Percentiles rank a stretch among this genome's conserved stretches.
Evolutionary conservation across 192 early-diverging fungal genomes (phyloP).

Genomic region (Lobosporangium transversale): DNA sequence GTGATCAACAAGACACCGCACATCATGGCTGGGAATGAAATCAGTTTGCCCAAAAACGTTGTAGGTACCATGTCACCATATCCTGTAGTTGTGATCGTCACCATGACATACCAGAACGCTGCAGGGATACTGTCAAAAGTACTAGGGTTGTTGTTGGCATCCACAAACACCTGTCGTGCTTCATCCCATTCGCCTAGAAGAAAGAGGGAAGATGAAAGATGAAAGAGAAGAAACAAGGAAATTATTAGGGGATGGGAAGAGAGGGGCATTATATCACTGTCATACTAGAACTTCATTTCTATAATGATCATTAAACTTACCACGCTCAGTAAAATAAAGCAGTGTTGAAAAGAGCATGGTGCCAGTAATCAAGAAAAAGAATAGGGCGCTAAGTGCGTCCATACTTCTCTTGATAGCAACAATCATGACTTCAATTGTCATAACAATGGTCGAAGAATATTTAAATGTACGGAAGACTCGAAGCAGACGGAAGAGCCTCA

Average conservation of each 20-base stretch:
- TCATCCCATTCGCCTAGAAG: conserved; percentile 69
- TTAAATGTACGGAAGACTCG: conserved; percentile 85
- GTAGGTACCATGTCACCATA: conserved; percentile 85
- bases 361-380: conserved; percentile 78
- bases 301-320: conserved; percentile 35
- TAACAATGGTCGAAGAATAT: conserved; percentile 81
- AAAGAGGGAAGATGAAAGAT: background rate
- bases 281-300: too few relatives aligned
- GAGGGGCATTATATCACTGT: too few relatives aligned
- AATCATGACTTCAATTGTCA: conserved; percentile 88
- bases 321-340: conserved; percentile 86
- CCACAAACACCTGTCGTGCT: conserved; percentile 70
- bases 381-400: conserved; percentile 77
- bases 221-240: background rate
- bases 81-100: conserved; percentile 85
- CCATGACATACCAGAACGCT: conserved; percentile 80
- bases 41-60: conserved; percentile 80
- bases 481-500: conserved; percentile 78
- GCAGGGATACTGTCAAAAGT: conserved; percentile 83
- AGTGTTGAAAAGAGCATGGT: conserved; percentile 79
- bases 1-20: conserved; percentile 84
- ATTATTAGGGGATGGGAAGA: too few relatives aligned
- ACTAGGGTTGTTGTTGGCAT: conserved; percentile 70
- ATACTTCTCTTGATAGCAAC: conserved; percentile 78
- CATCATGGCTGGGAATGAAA: conserved; percentile 86